Evolutionary conservation across 768 basidiomycete genomes (phyloP).

Genomic region (Auricularia sp.): DNA sequence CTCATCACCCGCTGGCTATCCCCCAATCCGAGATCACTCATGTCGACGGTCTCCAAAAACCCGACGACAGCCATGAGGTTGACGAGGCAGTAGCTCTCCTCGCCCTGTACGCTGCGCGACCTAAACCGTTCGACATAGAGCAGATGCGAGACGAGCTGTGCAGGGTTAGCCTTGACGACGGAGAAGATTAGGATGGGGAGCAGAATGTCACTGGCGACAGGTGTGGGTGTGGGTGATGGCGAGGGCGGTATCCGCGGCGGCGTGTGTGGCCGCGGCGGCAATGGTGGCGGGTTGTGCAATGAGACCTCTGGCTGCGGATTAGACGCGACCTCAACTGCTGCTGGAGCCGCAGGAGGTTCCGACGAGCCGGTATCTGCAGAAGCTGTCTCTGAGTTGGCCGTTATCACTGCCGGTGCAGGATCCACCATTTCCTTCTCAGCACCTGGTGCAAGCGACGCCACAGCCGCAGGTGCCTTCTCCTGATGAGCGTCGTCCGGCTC

Average conservation of each 20-base stretch:
- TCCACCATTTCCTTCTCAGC: background rate
- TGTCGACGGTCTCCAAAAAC: constrained; percentile 90
- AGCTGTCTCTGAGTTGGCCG: background rate
- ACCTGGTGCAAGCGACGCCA: constrained; percentile 3
- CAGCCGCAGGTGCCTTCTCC: constrained; percentile 20
- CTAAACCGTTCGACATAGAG: constrained; percentile 42
- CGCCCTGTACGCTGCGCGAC: constrained; percentile 59
- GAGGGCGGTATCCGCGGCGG: constrained; percentile 2
- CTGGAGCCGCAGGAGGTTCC: background rate
- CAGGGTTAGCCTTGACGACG: constrained; percentile 87
- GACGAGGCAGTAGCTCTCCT: constrained; percentile 87
- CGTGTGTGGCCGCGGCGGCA: constrained; percentile 3
- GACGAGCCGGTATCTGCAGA: background rate
- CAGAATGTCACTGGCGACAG: constrained; percentile 79
- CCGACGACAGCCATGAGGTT: constrained; percentile 93
- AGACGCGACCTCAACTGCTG: background rate
- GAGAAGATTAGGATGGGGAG: constrained; percentile 90
- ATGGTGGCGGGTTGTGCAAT: background rate
- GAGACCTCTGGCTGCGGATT: background rate
- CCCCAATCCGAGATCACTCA: constrained; percentile 56
- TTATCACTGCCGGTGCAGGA: background rate
- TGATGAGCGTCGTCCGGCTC: constrained; percentile 29
- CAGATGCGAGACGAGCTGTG: constrained; percentile 63
- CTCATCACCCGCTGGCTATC: constrained; percentile 51
- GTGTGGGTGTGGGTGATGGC: constrained; percentile 20